Base-by-base conservation (phyloP, 2,329 filamentous ascomycete species). In the Colletotrichum sp. region DNA sequence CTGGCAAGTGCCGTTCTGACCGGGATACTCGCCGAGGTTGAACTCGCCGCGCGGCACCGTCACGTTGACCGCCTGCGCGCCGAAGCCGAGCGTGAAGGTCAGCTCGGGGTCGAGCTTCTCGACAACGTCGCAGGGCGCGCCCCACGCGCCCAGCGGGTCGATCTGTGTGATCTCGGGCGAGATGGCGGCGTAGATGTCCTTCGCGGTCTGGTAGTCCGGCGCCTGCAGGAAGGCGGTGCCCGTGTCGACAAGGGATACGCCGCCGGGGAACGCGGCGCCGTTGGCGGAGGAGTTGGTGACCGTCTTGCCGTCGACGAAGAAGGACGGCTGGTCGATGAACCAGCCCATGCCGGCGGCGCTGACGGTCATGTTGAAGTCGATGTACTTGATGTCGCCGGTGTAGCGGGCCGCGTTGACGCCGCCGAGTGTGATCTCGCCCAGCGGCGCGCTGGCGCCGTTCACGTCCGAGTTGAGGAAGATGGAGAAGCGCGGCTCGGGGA, bases 371-470 rank as follows among this genome's bases (percentile, higher is more conserved):
- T 81, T 78, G n/a, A 84, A 75, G 26, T 77, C 65, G 8, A 83
- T 75, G 4, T 77, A 81, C 10, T 57, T 68, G 12, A 85, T 80
- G 12, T 78, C 70, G 32, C 83, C 82, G 2, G 78, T 72, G 78
- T 82, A 84, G 64, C 80, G 82, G 26, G 76, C 76, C 4, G 69
- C 39, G 77, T 85, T 83, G 30, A 80, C 75, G 34, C 83, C 84
- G 32, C 84, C 84, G 2, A 86, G 79, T 0, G 83, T 85, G 63
- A 85, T 73, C 77, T 83, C 78, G 1, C 80, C 81, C 44, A 21
- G 44, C 1, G 77, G 80, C 8, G 69, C 32, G 21, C 75, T 76
- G 12, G 26, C 18, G 24, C 75, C 76, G 13, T 32, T 30, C 44
- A 79, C 21, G 44, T 77, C 79, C 0, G 80, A 74, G 18, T 80